A percentile compares a stretch with the other conserved stretches of the same genome.
Evolutionary conservation across 2,329 filamentous ascomycete genomes (phyloP).

Genomic region (Pestalotiopsis sp.): DNA sequence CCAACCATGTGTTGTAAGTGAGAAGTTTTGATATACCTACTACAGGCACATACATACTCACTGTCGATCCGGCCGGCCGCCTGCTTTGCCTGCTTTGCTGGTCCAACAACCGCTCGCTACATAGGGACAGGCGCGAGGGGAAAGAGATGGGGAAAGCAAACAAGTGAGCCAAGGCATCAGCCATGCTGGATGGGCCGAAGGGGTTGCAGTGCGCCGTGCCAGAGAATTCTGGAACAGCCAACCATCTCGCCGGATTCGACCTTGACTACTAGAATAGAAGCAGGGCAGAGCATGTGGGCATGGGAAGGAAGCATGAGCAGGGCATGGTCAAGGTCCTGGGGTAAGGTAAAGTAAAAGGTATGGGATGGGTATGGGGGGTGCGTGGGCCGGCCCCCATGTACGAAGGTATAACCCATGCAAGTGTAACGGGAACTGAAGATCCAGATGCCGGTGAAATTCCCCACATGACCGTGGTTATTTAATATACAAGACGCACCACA

Average conservation of each 20-base stretch:
- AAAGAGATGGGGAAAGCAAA: not conserved
- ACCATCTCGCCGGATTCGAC: not conserved
- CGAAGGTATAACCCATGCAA: not conserved
- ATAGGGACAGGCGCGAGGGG: not conserved
- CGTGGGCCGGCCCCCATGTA: not conserved
- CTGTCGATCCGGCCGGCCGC: not conserved
- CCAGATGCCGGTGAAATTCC: constrained; percentile 26
- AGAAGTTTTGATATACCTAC: not conserved
- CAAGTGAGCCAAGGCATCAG: not conserved
- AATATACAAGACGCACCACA: constrained; percentile 31
- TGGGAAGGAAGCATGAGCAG: not conserved
- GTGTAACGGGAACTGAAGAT: constrained; percentile 21
- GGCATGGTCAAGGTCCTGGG: not conserved
- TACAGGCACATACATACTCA: not conserved
- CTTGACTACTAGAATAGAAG: not conserved
- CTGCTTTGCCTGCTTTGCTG: too few relatives aligned
- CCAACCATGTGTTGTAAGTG: not conserved
- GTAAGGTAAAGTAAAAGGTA: not conserved
- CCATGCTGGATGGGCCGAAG: not conserved
- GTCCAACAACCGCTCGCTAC: not conserved
- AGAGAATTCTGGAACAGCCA: constrained; percentile 5
- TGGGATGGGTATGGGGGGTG: not conserved
- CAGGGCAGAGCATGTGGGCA: constrained; percentile 6
- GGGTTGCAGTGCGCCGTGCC: constrained; percentile 12
- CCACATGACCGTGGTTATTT: constrained; percentile 26